Evolutionary conservation across 2,329 filamentous ascomycete species (phyloP), one percentile per base, ranked within the genome.

Genomic region (Teratosphaeriaceae sp.): DNA sequence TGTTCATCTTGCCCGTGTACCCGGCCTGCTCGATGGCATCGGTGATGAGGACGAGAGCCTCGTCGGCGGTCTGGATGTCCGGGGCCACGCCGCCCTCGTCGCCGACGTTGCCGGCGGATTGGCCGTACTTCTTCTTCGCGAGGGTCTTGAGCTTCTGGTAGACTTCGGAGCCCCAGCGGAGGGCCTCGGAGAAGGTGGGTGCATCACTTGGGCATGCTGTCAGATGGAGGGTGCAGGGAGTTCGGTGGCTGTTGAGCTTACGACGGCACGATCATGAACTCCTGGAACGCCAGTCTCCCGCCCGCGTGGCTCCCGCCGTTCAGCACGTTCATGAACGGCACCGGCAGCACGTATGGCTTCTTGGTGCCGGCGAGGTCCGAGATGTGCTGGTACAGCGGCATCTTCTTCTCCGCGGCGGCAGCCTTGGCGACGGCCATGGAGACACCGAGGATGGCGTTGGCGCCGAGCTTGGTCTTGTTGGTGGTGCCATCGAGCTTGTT

Each of bases 11-110:
- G 70, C 90, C 92, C 47, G 85, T 88, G 79, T 98, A 97, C 57
- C 92, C 92, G 55, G 90, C 86, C 73, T 88, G 73, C 73, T 96
- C 87, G 56, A 98, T 98, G 65, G 92, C 84, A 38, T 88, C 85
- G 55, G 83, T 85, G 74, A 98, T 97, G 64, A 98, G 84, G 69
- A 94, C 86, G 51, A 98, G 86, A 57, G 94, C 92, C 78, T 98
- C 92, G 67, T 94, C 86, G 52, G 92, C 78, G 58, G 87, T 94
- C 78, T 96, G 88, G 66, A 98, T 97, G 81, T 97, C 89, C 59
- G 92, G 92, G 59, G 92, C 92, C 65, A 98, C 92, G 84, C 92
- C 92, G 79, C 92, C 92, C 82, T 98, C 92, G 67, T 98, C 92
- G 73, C 92, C 92, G 57, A 98, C 92, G 70, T 98, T 98, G 69